Evolutionary conservation across 345 rosid species (phyloP).

Genomic region (Citrus glauca): DNA sequence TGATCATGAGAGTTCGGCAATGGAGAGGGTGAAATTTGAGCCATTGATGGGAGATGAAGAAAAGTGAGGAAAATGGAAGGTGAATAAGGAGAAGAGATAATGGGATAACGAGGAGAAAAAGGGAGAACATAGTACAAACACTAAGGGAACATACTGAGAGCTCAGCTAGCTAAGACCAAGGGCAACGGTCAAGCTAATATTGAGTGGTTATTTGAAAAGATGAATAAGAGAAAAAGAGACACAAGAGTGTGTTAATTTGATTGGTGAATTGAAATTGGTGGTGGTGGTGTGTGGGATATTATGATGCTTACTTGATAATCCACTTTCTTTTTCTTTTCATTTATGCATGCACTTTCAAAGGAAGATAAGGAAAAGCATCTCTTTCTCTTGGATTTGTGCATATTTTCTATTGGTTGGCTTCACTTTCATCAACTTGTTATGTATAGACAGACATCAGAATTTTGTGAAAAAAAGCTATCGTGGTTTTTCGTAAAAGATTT

Average conservation of each 20-base stretch:
- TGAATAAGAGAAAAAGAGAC: background rate
- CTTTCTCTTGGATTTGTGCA: background rate
- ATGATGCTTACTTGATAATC: constrained; percentile 34
- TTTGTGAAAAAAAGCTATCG: no score
- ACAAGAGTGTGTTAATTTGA: background rate
- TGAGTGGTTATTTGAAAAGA: background rate
- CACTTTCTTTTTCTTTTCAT: constrained; percentile 23
- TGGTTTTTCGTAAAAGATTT: no score
- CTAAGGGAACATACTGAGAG: constrained; percentile 2
- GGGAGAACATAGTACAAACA: constrained; percentile 1
- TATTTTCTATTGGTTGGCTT: constrained; percentile 9
- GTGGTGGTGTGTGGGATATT: constrained; percentile 7
- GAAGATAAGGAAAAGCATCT: background rate
- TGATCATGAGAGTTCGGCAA: constrained; percentile 4
- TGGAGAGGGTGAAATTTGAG: constrained; percentile 23
- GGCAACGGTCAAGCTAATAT: background rate
- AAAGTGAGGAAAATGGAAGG: background rate
- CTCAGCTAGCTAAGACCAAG: background rate
- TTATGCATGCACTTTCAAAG: constrained; percentile 16
- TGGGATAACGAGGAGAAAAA: background rate
- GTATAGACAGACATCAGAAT: no score
- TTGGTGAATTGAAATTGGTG: background rate
- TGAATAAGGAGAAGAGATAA: background rate
- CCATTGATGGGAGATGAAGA: constrained; percentile 12
- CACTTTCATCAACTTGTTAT: background rate